Base-by-base conservation (phyloP, 106 monocot genomes). In the Allium sativum region DNA sequence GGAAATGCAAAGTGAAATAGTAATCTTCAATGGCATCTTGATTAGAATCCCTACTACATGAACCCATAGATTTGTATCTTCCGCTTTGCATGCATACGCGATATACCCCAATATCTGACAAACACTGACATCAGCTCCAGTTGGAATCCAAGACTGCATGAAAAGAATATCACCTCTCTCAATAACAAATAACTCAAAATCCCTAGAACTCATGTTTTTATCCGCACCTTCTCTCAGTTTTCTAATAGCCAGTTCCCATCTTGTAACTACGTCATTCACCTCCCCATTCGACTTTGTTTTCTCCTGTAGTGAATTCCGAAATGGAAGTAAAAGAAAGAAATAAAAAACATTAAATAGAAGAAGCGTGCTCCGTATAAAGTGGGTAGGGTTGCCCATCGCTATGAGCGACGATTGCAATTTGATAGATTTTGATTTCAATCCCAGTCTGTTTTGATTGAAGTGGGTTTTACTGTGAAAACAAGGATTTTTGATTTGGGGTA, bases 111-210 rank as follows among this genome's bases (percentile, higher is more conserved):
- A n/a, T n/a, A n/a, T n/a, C n/a, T n/a, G n/a, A n/a, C n/a, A n/a
- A n/a, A n/a, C n/a, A n/a, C 48, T 77, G 56, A 59, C 42, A 20
- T 20, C 68, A n/a, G 31, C 66, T 68, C 56, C 54, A 18, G 59
- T 40, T 10, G 89, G 81, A 52, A 76, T 64, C 89, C 84, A 90
- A 5, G 84, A 84, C 48, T 76, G 81, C 44, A 84, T 90, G 70
- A 90, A 90, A 4, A 90, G 73, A n/a, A 77, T 67, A 52, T 90
- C 84, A 7, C 89, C 84, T 45, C 89, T 76, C 10, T 56, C 68
- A 44, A 82, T 85, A 12, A 50, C 15, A 61, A 90, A 78, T 52
- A 85, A 14, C 12, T 70, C 51, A 63, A 67, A 83, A 15, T 84
- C 76, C 61, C 79, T 73, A 18, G 12, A 18, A 58, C 75, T 79